Evolutionary conservation across 495 filamentous ascomycete genomes (phyloP), one percentile per base, ranked within the genome.

Genomic region (Annulohypoxylon maeteangense): DNA sequence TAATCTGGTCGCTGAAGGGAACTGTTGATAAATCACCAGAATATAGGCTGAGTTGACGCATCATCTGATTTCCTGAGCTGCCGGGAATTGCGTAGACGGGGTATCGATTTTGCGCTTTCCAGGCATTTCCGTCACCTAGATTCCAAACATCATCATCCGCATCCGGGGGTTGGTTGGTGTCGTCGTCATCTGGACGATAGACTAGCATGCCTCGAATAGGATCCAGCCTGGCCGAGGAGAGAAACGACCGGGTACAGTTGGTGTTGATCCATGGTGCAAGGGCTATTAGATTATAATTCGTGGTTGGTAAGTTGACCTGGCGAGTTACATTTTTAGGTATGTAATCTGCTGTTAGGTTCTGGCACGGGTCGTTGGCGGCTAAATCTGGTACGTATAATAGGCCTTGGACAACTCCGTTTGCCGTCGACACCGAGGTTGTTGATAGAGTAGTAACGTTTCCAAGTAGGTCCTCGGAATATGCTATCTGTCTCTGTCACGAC

Each of bases 11-110:
- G n/a, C 86, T 86, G 57, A 85, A 82, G 5, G 88, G 87, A 10
- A 89, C 85, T 40, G 85, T 74, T 0, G 84, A 86, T 70, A 91
- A 70, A 74, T 91, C 89, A 4, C 90, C 89, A n/a, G 92, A 93
- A 76, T 94, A 97, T 62, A 85, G 79, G 16, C 87, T 86, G 23
- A 95, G 79, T 72, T 93, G 86, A 40, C 87, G 71, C 89, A 97
- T 91, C 75, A 97, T 82, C 18, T 83, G 78, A 5, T 78, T 72
- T 44, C 93, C 95, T 16, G 84, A 83, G 14, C 78, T 62, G 2
- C 92, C 88, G 0, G 93, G 87, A 2, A 98, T 86, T 20, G 93
- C 95, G 78, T 93, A 97, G n/a, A 97, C 85, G 0, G 95, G 94
- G 74, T 87, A 97, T 14, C 82, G 74, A 71, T 90, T 88, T 7